phyloP scores from a whole-genome alignment of 1,139 yeast species.

The Keqinozyma sinolaborantium region DNA sequence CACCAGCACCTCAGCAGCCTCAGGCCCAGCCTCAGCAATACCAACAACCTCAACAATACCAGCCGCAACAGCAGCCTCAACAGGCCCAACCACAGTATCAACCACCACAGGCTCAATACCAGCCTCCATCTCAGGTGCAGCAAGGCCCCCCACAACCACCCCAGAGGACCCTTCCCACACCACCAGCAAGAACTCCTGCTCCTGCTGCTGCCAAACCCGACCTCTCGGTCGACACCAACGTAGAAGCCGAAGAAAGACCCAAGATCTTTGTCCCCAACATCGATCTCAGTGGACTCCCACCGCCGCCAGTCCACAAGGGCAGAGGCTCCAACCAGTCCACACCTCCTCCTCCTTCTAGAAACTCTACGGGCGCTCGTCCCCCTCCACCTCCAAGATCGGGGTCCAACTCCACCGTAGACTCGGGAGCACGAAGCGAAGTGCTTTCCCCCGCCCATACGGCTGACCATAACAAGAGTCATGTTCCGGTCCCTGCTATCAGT shows the following conservation, averaged over 20 bases:
- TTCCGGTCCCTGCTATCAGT: constrained; percentile 10
- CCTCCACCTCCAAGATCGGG: constrained; percentile 2
- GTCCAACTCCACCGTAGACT: too few relatives aligned
- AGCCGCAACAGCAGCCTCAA: constrained; percentile 3
- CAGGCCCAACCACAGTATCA: constrained; percentile 1
- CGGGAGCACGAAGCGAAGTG: too few relatives aligned
- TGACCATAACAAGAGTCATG: neutral
- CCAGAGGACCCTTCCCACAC: constrained; percentile 4
- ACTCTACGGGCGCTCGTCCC: constrained; percentile 2
- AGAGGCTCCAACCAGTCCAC: constrained; percentile 9
- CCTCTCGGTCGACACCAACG: too few relatives aligned
- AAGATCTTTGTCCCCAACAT: neutral
- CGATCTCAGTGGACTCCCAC: constrained; percentile 19
- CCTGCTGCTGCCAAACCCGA: too few relatives aligned
- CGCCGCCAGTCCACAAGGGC: constrained; percentile 37
- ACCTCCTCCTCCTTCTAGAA: constrained; percentile 1
- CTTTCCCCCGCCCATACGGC: constrained; percentile 9
- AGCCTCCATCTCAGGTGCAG: constrained; percentile 5
- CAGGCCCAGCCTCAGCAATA: constrained; percentile 6
- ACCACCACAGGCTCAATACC: constrained; percentile 4
- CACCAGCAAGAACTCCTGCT: constrained; percentile 1
- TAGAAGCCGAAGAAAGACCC: too few relatives aligned
- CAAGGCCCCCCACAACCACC: constrained; percentile 5
- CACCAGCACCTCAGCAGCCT: constrained; percentile 4
- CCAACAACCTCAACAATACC: constrained; percentile 8